Evolutionary conservation across 495 filamentous ascomycete species (phyloP).

Genomic region (Jackrogersella multiformis): DNA sequence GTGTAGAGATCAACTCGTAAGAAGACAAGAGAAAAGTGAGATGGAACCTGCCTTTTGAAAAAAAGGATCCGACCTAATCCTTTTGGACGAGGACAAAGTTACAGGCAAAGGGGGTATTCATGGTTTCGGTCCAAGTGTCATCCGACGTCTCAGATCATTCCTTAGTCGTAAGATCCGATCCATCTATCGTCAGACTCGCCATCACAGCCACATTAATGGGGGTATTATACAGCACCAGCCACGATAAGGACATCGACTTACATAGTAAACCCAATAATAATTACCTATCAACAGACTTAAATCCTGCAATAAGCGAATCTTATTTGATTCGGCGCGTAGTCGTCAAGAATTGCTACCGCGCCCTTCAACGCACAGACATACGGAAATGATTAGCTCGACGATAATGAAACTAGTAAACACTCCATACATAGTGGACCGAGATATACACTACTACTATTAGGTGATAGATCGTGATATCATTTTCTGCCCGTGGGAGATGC

Average conservation of each 20-base stretch:
- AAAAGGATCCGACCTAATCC: conserved; percentile 17
- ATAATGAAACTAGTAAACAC: background rate
- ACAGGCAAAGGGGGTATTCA: conserved; percentile 3
- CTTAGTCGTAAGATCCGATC: conserved; percentile 14
- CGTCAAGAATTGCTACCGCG: background rate
- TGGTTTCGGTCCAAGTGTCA: conserved; percentile 17
- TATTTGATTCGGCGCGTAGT: background rate
- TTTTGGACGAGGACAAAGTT: conserved; percentile 5
- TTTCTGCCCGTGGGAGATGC: background rate
- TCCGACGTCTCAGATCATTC: conserved; percentile 29
- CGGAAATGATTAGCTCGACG: background rate
- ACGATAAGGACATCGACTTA: background rate
- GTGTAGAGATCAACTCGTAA: conserved; percentile 32
- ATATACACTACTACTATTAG: background rate
- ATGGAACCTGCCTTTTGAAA: conserved; percentile 13
- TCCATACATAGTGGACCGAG: background rate
- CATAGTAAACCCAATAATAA: no score
- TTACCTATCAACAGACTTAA: background rate
- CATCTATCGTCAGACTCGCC: background rate
- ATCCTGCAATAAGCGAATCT: background rate
- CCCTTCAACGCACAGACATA: background rate
- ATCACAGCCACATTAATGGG: background rate
- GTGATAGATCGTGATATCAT: background rate
- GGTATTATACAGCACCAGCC: background rate
- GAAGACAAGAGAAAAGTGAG: conserved; percentile 12